Percentiles rank a stretch among this genome's conserved stretches.
Evolutionary conservation across 2,329 filamentous ascomycete genomes (phyloP).

Genomic region (Huntiella bhutanensis): DNA sequence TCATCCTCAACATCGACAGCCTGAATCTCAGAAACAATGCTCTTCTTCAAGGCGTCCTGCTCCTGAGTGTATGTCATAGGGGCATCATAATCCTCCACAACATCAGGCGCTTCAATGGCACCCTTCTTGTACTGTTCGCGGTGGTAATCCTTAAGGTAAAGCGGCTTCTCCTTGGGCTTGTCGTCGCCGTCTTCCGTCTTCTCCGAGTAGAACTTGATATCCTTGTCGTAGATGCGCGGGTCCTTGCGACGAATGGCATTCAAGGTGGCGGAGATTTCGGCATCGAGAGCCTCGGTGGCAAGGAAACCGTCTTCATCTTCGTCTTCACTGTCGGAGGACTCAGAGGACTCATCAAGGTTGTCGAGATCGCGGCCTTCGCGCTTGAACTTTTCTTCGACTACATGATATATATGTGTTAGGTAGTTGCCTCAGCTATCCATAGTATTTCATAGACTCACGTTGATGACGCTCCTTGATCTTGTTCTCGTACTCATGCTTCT

Average conservation of each 20-base stretch:
- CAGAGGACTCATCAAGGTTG: constrained; percentile 25
- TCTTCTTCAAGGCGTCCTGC: constrained; percentile 63
- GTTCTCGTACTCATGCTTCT: constrained; percentile 89
- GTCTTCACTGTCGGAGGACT: constrained; percentile 57
- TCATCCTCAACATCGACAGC: constrained; percentile 25
- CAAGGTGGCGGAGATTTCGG: constrained; percentile 71
- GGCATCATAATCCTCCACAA: constrained; percentile 20
- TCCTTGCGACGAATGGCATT: constrained; percentile 81
- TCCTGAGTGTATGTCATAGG: constrained; percentile 69
- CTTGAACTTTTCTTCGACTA: constrained; percentile 76
- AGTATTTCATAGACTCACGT: constrained; percentile 26
- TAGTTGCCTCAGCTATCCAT: background rate
- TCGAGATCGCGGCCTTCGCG: constrained; percentile 40
- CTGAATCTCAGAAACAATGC: constrained; percentile 66
- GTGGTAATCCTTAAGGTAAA: constrained; percentile 81
- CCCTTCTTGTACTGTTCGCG: constrained; percentile 64
- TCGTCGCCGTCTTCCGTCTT: constrained; percentile 31
- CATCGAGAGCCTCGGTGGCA: constrained; percentile 67
- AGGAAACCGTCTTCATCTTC: constrained; percentile 85
- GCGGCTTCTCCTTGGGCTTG: constrained; percentile 50
- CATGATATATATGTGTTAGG: background rate
- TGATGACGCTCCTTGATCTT: constrained; percentile 73
- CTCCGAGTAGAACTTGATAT: constrained; percentile 57
- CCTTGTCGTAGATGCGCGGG: constrained; percentile 70
- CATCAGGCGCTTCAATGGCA: constrained; percentile 30